These are phyloP conservation scores for Citrus australasica DNA, from an alignment of 345 rosid species.

Conservation along the genomic window DNA sequence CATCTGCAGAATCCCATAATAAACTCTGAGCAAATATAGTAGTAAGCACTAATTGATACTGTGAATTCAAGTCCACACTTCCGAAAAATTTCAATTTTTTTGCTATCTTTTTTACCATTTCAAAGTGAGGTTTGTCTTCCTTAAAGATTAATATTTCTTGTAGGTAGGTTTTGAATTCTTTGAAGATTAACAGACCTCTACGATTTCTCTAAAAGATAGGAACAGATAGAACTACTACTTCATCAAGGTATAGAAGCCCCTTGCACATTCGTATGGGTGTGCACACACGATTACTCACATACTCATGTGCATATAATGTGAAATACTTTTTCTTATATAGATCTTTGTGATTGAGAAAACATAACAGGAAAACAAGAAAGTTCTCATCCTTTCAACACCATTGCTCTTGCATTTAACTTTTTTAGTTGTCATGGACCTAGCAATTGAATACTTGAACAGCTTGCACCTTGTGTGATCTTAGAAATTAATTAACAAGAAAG, in stretches of 20 bases:
- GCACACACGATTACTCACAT: neutral
- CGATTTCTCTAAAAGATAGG: neutral
- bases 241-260: neutral
- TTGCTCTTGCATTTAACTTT: neutral
- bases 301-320: too few species aligned
- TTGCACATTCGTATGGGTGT: too few species aligned
- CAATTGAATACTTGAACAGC: neutral
- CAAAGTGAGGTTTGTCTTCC: neutral
- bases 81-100: neutral
- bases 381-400: too few species aligned
- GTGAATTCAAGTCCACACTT: neutral
- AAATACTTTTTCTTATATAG: neutral
- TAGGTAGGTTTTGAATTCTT: neutral
- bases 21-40: constrained; percentile 11
- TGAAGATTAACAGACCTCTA: neutral
- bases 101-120: neutral
- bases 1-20: constrained; percentile 48
- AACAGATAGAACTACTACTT: neutral
- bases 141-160: neutral
- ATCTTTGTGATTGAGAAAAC: neutral
- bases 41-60: constrained; percentile 11
- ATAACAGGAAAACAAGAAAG: neutral
- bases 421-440: neutral
- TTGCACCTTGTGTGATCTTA: neutral
- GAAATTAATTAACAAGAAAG: neutral